Evolutionary conservation across 2,329 filamentous ascomycete species (phyloP).

Genomic region (Colletotrichum sp.): DNA sequence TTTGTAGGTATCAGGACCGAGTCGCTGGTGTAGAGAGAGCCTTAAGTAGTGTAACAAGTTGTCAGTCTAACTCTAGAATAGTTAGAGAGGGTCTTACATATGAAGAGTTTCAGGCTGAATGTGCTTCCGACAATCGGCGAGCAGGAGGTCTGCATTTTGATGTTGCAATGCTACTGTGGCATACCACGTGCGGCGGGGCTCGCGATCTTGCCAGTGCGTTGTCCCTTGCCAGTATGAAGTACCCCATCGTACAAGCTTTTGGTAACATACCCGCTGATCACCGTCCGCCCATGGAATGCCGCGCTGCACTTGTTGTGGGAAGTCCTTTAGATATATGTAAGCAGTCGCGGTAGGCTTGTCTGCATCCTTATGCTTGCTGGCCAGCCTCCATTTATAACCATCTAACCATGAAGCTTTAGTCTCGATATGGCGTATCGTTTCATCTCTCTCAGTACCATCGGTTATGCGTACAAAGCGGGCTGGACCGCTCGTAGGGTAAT

Average conservation of each 20-base stretch:
- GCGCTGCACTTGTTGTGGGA: background rate
- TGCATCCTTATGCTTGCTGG: background rate
- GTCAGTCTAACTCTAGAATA: background rate
- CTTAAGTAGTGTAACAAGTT: fast-evolving
- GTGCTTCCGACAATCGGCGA: background rate
- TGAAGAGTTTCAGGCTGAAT: background rate
- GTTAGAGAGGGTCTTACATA: background rate
- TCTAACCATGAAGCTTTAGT: background rate
- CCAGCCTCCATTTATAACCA: background rate
- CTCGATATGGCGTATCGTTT: background rate
- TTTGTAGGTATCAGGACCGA: background rate
- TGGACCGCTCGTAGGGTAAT: background rate
- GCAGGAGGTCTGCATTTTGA: background rate
- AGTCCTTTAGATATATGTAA: background rate
- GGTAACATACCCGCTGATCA: background rate
- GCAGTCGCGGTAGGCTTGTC: background rate
- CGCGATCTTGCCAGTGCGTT: background rate
- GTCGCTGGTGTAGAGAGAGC: background rate
- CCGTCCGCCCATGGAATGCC: background rate
- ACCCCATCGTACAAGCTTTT: background rate
- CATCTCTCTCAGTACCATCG: background rate
- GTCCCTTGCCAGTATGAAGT: background rate
- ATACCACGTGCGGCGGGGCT: background rate
- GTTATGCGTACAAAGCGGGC: background rate
- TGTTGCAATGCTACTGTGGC: background rate